Base-by-base conservation (phyloP, 1,139 yeast species). In the Pneumocystis oryctolagi region DNA sequence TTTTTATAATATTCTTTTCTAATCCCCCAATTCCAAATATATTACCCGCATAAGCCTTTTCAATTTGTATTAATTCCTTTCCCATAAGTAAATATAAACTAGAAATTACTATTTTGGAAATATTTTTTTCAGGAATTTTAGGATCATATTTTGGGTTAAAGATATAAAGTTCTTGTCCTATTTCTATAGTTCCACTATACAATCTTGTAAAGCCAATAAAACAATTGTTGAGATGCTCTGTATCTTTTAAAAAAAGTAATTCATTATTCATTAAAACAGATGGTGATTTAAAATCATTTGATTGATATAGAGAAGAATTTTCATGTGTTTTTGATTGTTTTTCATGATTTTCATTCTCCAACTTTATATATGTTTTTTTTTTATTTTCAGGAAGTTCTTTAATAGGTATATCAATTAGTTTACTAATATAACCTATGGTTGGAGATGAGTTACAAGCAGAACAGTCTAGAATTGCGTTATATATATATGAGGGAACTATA, bases 21-120 rank as follows among this genome's bases (percentile, higher is more conserved):
- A 94, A 78, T 0, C 98, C 98, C 34, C 89, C 94, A 62, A 94
- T 85, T 60, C 97, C 99, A 6, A 89, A 95, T 67, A 94, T 89
- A 68, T 87, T 89, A 42, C 99, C 99, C 1, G 97, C 94, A 1
- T 96, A 96, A 2, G 92, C 97, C 14, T 79, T 80, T 37, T 84
- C 80, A 69, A 94, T 78, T 14, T 89, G 79, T 1, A 89, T 83
- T 63, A 92, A 77, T 66, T 92, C 97, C 67, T 92, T 79, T 16
- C 98, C 99, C 98, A 94, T 94, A 61, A 94, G 78, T 66, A 92
- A 76, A 70, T 82, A 90, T 59, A 94, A 76, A 60, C 85, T 88
- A 16, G 85, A 80, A 40, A 94, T 80, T 1, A 75, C 76, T 0
- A 82, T 79, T 5, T 74, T 75, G 34, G 80, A 76, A 30, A 84